phyloP scores from a whole-genome alignment of 2,329 filamentous ascomycete genomes.

The Dactylonectria macrodidyma region DNA sequence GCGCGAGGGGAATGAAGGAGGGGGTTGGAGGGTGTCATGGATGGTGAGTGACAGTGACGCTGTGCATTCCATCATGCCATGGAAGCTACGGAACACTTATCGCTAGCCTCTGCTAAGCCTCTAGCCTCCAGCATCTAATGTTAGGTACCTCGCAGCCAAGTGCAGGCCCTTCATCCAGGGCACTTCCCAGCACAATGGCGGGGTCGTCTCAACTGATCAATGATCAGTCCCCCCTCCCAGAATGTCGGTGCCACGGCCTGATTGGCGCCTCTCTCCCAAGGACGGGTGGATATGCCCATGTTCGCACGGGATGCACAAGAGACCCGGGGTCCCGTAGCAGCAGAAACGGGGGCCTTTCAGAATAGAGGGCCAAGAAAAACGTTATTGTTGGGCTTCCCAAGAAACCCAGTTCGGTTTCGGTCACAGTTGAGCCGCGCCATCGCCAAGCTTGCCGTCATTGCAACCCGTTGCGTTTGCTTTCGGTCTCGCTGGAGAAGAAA shows the following conservation, averaged over 20 bases:
- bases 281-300: not conserved
- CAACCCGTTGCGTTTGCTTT: constrained; percentile 1
- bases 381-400: not conserved
- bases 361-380: not conserved
- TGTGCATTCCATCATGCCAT: no score
- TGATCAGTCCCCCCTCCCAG: not conserved
- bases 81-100: no score
- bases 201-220: constrained; percentile 17
- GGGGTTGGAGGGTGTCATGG: no score
- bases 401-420: not conserved
- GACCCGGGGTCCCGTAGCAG: constrained; percentile 16
- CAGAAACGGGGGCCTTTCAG: not conserved
- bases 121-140: no score
- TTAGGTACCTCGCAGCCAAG: no score
- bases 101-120: no score
- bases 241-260: constrained; percentile 35
- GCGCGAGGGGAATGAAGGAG: constrained; percentile 1
- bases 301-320: constrained; percentile 21
- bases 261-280: constrained; percentile 31
- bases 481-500: not conserved
- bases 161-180: constrained; percentile 5
- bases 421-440: not conserved
- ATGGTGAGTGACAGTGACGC: no score
- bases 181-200: not conserved
- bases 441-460: constrained; percentile 46